These are phyloP conservation scores for Arachnomyces sp. DNA, from an alignment of 2,329 filamentous ascomycete genomes.

Conservation along the genomic window DNA sequence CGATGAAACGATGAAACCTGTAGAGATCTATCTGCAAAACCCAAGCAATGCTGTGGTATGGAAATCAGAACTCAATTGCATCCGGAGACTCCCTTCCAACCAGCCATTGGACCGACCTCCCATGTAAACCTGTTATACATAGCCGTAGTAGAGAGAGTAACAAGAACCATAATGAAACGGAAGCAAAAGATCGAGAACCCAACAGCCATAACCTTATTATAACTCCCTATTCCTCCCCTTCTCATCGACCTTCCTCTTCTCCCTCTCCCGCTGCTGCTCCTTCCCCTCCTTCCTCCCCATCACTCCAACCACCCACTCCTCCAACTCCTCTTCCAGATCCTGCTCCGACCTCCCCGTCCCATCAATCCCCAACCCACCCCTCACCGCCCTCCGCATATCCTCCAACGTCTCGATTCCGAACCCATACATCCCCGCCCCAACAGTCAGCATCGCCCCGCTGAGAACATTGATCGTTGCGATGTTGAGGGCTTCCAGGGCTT, in stretches of 20 bases:
- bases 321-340: slow-evolving; percentile 46
- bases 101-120: too few species aligned
- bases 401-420: slow-evolving; percentile 65
- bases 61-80: too few species aligned
- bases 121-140: too few species aligned
- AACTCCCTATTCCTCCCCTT: slow-evolving; percentile 12
- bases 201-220: too few species aligned
- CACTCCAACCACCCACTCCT: slow-evolving; percentile 44
- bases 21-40: too few species aligned
- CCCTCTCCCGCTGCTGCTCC: slow-evolving; percentile 27
- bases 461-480: slow-evolving; percentile 80
- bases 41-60: too few species aligned
- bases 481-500: slow-evolving; percentile 75
- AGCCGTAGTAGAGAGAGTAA: too few species aligned
- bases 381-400: slow-evolving; percentile 56
- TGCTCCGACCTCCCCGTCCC: slow-evolving; percentile 44
- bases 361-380: slow-evolving; percentile 50
- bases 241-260: slow-evolving; percentile 14
- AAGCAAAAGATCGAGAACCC: too few species aligned
- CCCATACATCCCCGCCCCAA: slow-evolving; percentile 66
- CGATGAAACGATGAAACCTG: too few species aligned
- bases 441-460: slow-evolving; percentile 63
- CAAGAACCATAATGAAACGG: too few species aligned
- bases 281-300: slow-evolving; percentile 42
- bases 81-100: too few species aligned